Percentiles rank a stretch among this genome's conserved stretches.
Evolutionary conservation across 2,329 filamentous ascomycete genomes (phyloP).

Genomic region (Colletotrichum lindemuthianum): DNA sequence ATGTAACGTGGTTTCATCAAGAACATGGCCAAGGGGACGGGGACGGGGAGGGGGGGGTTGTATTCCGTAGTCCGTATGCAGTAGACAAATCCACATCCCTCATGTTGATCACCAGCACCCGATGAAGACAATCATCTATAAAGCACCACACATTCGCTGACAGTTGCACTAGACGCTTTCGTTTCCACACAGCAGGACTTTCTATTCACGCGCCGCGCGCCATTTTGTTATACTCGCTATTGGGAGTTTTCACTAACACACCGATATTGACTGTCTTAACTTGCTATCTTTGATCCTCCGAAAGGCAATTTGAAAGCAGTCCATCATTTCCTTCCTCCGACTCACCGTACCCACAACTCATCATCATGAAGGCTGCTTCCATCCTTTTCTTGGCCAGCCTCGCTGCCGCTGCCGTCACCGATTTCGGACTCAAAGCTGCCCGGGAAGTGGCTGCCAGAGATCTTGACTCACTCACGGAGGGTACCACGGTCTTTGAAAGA

Average conservation of each 20-base stretch:
- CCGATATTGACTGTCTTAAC: neutral
- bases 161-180: conserved; percentile 14
- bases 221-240: neutral
- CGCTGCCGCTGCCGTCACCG: conserved; percentile 19
- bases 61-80: neutral
- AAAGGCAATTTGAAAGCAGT: neutral
- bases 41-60: too few relatives aligned
- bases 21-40: neutral
- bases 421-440: conserved; percentile 11
- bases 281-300: neutral
- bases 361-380: conserved; percentile 25
- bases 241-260: neutral
- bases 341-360: too few relatives aligned
- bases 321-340: neutral
- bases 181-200: neutral
- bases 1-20: neutral
- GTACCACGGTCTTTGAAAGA: neutral
- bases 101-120: neutral
- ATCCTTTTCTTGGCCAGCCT: conserved; percentile 23
- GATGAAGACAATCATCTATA: neutral
- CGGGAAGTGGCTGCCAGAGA: conserved; percentile 1
- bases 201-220: too few relatives aligned
- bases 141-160: neutral
- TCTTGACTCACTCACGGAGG: neutral
- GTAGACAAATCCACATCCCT: neutral